Evolutionary conservation across 1,284 basidiomycete species (phyloP), one percentile per base, ranked within the genome.

Genomic region (Naganishia albida): DNA sequence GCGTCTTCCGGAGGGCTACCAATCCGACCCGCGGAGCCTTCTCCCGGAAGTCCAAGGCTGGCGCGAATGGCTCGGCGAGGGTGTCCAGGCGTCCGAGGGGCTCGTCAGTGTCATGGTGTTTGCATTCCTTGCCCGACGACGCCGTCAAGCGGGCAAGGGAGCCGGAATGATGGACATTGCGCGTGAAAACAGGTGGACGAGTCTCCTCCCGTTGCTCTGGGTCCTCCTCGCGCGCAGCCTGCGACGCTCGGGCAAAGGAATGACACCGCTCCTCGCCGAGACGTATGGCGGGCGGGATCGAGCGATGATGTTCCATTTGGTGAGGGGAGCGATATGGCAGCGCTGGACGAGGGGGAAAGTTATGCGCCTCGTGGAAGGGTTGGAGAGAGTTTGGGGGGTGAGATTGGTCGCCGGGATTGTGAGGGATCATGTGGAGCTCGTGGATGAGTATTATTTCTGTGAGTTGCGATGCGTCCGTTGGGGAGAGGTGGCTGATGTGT

Each of bases 401-500:
- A 87, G 88, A 28, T 74, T 95, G 56, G 78, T 93, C 38, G 85
- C 90, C 64, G 86, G 87, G 25, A 81, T 96, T 63, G 78, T 93
- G 67, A 86, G 86, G 70, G 93, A 94, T 73, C 97, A 94, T 88
- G 85, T 96, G 69, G 92, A 92, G 12, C 81, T 97, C 72, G 91
- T 97, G 69, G 89, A 97, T 78, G 90, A 93, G 75, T 95, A 95
- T 81, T 89, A 95, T 81, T 96, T 93, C 82, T 96, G 91, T 93
- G 72, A 74, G 90, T 84, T 3, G 8, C 6, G 16, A 8, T 18
- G 18, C 34, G 18, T 34, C 4, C 15, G n/a, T 4, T 39, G 7
- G 7, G n/a, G 15, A n/a, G 30, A 16, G 2, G 6, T 1, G 12
- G 20, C 46, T 60, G 57, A 60, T 48, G 7, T 13, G 16, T n/a